Conservation (phyloP, 2,329 filamentous ascomycete genomes). For the Trichoderma brevicompactum region DNA sequence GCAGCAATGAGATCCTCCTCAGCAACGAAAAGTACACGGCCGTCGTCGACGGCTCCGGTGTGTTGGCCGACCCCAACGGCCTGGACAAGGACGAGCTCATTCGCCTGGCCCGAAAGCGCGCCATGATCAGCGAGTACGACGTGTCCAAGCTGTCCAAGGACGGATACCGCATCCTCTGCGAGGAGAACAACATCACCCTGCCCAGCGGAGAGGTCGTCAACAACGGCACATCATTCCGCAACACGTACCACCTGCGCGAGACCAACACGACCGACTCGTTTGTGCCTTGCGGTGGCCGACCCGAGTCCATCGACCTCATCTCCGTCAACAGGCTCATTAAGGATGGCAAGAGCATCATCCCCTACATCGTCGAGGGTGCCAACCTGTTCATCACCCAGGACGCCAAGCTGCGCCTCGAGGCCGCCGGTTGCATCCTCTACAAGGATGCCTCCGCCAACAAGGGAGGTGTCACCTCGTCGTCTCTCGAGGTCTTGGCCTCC, state of each 20-base stretch:
- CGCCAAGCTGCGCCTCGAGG: slow-evolving; percentile 91
- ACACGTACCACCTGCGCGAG: slow-evolving; percentile 90
- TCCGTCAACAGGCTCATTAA: slow-evolving; percentile 86
- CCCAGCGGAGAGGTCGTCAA: slow-evolving; percentile 83
- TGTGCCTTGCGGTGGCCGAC: slow-evolving; percentile 93
- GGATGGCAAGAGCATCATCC: slow-evolving; percentile 83
- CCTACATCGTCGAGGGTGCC: slow-evolving; percentile 96
- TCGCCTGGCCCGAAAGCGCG: slow-evolving; percentile 81
- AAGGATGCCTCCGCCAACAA: slow-evolving; percentile 99
- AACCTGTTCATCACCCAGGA: slow-evolving; percentile 99
- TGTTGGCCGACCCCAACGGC: slow-evolving; percentile 90
- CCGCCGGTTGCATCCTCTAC: slow-evolving; percentile 92
- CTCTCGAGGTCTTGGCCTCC: slow-evolving; percentile 91
- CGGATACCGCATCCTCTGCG: slow-evolving; percentile 89
- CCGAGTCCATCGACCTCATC: slow-evolving; percentile 93
- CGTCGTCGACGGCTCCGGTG: slow-evolving; percentile 95
- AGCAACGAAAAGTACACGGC: slow-evolving; percentile 94
- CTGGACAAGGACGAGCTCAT: slow-evolving; percentile 82
- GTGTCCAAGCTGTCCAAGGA: slow-evolving; percentile 80
- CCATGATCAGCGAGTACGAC: slow-evolving; percentile 91
- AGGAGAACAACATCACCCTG: slow-evolving; percentile 86
- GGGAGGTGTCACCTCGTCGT: slow-evolving; percentile 96
- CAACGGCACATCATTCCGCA: slow-evolving; percentile 95
- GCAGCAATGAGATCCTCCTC: slow-evolving; percentile 96
- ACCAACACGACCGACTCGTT: slow-evolving; percentile 81